Evolutionary conservation across 495 filamentous ascomycete species (phyloP).

Genomic region (Hypoxylon intermedium): DNA sequence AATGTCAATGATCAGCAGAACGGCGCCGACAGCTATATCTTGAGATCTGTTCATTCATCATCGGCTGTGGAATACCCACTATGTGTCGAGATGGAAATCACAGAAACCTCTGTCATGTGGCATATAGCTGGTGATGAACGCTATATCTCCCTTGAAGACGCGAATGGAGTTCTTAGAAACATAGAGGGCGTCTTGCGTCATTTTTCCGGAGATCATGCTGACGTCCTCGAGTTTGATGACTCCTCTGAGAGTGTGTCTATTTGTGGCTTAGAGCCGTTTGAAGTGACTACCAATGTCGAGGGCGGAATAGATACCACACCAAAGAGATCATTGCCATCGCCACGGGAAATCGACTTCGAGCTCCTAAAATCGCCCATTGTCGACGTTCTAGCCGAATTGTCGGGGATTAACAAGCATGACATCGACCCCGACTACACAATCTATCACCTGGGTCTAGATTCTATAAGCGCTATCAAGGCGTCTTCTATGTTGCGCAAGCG

Average conservation of each 20-base stretch:
- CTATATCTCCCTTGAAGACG: constrained; percentile 53
- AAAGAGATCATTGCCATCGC: not conserved
- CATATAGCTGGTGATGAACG: constrained; percentile 70
- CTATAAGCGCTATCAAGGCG: constrained; percentile 83
- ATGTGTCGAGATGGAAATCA: constrained; percentile 78
- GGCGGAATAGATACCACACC: not conserved
- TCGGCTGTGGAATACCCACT: constrained; percentile 78
- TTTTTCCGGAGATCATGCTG: constrained; percentile 55
- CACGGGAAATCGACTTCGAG: not conserved
- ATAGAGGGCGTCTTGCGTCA: constrained; percentile 63
- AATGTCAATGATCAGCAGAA: constrained; percentile 32
- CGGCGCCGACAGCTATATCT: constrained; percentile 40
- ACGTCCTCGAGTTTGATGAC: constrained; percentile 60
- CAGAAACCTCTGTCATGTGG: constrained; percentile 63
- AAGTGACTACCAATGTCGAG: constrained; percentile 33
- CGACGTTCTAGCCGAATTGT: constrained; percentile 67
- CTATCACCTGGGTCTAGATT: constrained; percentile 88
- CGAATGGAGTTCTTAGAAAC: constrained; percentile 54
- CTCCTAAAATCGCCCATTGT: constrained; percentile 59
- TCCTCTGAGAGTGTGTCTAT: constrained; percentile 53
- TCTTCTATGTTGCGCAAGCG: constrained; percentile 68
- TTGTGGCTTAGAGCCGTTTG: constrained; percentile 55
- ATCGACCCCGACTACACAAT: constrained; percentile 73
- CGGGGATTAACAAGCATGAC: constrained; percentile 62
- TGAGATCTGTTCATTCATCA: constrained; percentile 63